Conservation (phyloP, 208 protist genomes). For the Crithidia bombi region DNA sequence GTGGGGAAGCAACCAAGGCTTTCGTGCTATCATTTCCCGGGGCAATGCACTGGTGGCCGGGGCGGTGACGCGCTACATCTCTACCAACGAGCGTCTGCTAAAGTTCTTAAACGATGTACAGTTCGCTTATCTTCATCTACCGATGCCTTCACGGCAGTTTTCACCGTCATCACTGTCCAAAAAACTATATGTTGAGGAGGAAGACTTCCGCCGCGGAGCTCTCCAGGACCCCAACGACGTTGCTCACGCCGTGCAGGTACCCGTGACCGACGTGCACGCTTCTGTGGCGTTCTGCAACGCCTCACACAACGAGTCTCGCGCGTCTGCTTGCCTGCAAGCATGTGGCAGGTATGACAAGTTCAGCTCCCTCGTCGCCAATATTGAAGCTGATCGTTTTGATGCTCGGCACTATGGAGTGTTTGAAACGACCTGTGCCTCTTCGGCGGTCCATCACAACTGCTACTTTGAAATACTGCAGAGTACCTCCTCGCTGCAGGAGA, state of each 20-base stretch:
- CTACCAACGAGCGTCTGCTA: constrained; percentile 3
- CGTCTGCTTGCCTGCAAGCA: background rate
- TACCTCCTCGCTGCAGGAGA: background rate
- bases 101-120: constrained; percentile 12
- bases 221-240: background rate
- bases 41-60: background rate
- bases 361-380: background rate
- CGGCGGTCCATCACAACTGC: constrained; percentile 1
- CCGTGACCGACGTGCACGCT: background rate
- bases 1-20: constrained; percentile 1
- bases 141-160: constrained; percentile 13
- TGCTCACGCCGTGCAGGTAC: background rate
- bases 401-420: background rate
- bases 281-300: constrained; percentile 14
- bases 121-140: background rate
- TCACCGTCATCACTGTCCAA: background rate
- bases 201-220: background rate
- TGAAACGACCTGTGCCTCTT: background rate
- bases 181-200: background rate
- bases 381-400: background rate
- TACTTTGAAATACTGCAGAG: constrained; percentile 15
- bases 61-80: constrained; percentile 26
- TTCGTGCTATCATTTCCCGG: background rate
- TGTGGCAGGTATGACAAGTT: background rate
- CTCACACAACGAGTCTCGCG: background rate